Conservation (phyloP, 495 filamentous ascomycete species). For the Xylaria bambusicola region DNA sequence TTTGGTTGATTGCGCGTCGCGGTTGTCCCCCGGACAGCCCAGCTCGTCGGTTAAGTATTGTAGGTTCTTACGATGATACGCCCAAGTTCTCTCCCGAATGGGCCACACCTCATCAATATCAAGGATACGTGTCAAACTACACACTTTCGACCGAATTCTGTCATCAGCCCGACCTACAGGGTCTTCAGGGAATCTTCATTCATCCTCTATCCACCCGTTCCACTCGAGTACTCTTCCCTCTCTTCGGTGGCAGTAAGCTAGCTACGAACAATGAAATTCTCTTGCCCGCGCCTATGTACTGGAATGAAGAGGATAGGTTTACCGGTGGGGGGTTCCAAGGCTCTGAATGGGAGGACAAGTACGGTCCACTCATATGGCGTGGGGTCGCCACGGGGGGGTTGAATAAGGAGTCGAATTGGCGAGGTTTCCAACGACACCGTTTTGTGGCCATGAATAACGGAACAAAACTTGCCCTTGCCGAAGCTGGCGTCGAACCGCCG, state of each 20-base stretch:
- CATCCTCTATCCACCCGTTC: conserved; percentile 58
- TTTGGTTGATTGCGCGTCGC: conserved; percentile 62
- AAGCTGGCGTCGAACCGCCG: conserved; percentile 35
- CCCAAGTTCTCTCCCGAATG: conserved; percentile 46
- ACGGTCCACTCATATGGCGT: conserved; percentile 61
- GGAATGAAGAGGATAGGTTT: conserved; percentile 70
- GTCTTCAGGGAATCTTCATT: conserved; percentile 69
- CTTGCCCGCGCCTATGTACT: conserved; percentile 73
- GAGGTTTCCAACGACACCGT: conserved; percentile 67
- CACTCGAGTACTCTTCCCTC: conserved; percentile 59
- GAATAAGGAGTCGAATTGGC: conserved; percentile 62
- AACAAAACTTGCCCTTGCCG: conserved; percentile 51
- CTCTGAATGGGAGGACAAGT: conserved; percentile 58
- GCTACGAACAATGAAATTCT: conserved; percentile 76
- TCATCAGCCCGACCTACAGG: conserved; percentile 53
- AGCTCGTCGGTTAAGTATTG: conserved; percentile 49
- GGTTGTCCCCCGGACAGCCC: conserved; percentile 63
- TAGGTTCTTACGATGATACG: conserved; percentile 40
- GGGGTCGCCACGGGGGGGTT: conserved; percentile 67
- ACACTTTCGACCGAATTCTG: conserved; percentile 67
- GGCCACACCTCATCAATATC: conserved; percentile 44
- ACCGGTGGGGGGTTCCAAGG: conserved; percentile 55
- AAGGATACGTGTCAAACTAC: conserved; percentile 67
- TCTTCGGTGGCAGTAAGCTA: conserved; percentile 74
- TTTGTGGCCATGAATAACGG: conserved; percentile 67